phyloP scores from a whole-genome alignment of 768 basidiomycete genomes.

The Suillus alpinus region DNA sequence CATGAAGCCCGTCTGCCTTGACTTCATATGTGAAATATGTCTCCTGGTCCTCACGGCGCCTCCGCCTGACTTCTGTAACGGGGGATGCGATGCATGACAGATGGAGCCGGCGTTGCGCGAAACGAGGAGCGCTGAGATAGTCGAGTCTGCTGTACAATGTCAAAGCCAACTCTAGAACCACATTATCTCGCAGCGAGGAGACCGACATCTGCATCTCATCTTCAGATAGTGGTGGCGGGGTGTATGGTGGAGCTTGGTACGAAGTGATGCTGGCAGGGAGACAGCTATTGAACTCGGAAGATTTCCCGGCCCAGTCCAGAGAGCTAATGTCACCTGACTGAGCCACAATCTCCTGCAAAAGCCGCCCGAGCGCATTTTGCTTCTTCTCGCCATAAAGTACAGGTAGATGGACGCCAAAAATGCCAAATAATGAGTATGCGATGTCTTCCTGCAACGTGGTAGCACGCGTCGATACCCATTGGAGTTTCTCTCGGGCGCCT shows the following conservation, averaged over 20 bases:
- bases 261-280: background rate
- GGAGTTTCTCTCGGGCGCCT: background rate
- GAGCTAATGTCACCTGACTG: background rate
- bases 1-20: background rate
- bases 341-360: background rate
- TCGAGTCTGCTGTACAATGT: no score
- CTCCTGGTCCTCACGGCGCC: background rate
- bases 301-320: background rate
- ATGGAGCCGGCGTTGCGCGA: background rate
- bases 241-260: background rate
- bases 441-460: background rate
- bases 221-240: background rate
- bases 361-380: background rate
- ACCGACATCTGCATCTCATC: background rate
- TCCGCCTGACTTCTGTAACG: background rate
- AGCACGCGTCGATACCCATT: background rate
- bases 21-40: background rate
- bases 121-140: background rate
- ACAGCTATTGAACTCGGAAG: background rate
- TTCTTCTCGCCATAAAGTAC: background rate
- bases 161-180: background rate
- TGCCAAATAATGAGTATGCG: background rate
- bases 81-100: background rate
- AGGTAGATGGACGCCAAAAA: background rate
- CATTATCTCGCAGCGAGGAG: background rate